Conservation (phyloP, 2,329 filamentous ascomycete species). For the Exserohilum turcica region DNA sequence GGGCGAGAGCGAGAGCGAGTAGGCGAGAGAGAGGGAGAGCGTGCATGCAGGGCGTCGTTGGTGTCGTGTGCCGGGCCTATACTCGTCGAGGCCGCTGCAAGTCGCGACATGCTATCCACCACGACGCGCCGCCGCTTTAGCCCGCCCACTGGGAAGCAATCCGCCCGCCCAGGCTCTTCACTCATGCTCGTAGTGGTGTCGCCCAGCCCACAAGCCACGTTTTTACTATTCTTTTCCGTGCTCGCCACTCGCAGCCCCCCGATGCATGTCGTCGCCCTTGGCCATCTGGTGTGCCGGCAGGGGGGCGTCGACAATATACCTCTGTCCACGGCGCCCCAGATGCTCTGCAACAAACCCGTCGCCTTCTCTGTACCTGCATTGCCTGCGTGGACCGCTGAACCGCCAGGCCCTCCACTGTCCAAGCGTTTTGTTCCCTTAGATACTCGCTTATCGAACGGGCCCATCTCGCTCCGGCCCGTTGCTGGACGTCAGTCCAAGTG, state of each 20-base stretch:
- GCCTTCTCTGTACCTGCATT: not conserved
- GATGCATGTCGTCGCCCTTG: slow-evolving; percentile 2
- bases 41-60: too few species aligned
- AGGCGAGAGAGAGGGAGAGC: too few species aligned
- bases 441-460: slow-evolving; percentile 6
- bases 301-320: not conserved
- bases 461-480: slow-evolving; percentile 5
- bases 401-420: not conserved
- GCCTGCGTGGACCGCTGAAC: not conserved
- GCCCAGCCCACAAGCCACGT: slow-evolving; percentile 7
- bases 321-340: not conserved
- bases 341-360: not conserved
- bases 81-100: not conserved
- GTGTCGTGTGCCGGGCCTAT: too few species aligned
- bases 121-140: not conserved
- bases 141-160: not conserved
- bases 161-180: too few species aligned
- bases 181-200: too few species aligned
- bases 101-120: not conserved
- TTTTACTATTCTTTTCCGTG: not conserved
- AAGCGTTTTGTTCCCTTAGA: not conserved
- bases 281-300: not conserved
- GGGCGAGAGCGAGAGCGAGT: too few species aligned
- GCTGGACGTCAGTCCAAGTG: slow-evolving; percentile 3
- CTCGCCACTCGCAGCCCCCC: not conserved